A percentile compares a stretch with the other conserved stretches of the same genome.
phyloP scores from a whole-genome alignment of 345 rosid genomes.

The Gossypium stocksii region DNA sequence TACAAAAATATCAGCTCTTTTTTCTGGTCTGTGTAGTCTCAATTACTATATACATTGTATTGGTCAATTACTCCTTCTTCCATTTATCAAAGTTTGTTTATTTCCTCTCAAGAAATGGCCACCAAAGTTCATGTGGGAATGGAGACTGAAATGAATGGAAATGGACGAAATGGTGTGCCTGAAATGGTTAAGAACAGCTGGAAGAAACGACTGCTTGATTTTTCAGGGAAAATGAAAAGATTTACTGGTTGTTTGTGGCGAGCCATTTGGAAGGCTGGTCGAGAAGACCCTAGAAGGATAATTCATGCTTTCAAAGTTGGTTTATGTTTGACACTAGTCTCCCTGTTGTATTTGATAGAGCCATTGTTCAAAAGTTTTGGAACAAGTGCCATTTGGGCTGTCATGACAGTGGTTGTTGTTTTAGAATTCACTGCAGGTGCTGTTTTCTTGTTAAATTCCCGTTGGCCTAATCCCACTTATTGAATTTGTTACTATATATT shows the following conservation, averaged over 20 bases:
- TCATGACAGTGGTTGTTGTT: slow-evolving; percentile 7
- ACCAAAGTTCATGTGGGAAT: slow-evolving; percentile 36
- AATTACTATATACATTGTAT: background rate
- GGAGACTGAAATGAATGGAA: slow-evolving; percentile 20
- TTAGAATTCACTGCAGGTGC: slow-evolving; percentile 36
- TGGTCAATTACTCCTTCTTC: background rate
- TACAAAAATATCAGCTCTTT: background rate
- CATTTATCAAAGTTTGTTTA: background rate
- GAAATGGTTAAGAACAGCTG: slow-evolving; percentile 1
- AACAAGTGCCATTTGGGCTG: slow-evolving; percentile 35
- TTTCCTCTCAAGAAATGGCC: slow-evolving; percentile 20
- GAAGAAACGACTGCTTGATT: slow-evolving; percentile 26
- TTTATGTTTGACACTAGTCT: slow-evolving; percentile 55
- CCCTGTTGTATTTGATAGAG: slow-evolving; percentile 54
- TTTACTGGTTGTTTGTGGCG: slow-evolving; percentile 25
- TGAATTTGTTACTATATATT: background rate
- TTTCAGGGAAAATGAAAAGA: slow-evolving; percentile 32
- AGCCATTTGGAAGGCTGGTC: slow-evolving; percentile 45
- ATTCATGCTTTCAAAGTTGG: slow-evolving; percentile 83
- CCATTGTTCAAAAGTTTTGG: slow-evolving; percentile 64
- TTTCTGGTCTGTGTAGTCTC: background rate
- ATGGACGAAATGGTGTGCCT: background rate
- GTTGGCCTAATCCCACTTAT: background rate
- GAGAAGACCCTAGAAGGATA: slow-evolving; percentile 71
- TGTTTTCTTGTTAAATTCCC: background rate